Conservation (phyloP, 805 yeast genomes). For the Ogataea paraovalis region DNA sequence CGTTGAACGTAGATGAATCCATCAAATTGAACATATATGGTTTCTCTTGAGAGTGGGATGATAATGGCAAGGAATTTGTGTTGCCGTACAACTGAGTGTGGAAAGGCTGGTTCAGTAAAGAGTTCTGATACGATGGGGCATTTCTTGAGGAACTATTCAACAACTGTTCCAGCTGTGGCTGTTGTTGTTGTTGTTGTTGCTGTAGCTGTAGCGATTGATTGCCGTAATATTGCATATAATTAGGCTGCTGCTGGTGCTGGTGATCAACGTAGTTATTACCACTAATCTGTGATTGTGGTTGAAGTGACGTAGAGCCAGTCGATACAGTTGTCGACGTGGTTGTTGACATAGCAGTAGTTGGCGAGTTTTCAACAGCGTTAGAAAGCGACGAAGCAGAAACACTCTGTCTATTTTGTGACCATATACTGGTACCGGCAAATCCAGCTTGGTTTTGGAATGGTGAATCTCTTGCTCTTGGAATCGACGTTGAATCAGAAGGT, state of each 20-base stretch:
- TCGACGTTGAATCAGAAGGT: constrained; percentile 4
- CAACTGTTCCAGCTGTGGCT: neutral
- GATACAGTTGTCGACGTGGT: neutral
- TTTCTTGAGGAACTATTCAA: neutral
- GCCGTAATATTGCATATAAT: too few species aligned
- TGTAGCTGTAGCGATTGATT: neutral
- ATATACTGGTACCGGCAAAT: neutral
- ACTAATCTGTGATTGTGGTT: neutral
- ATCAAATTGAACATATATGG: neutral
- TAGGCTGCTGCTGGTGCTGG: neutral
- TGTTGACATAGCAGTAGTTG: neutral
- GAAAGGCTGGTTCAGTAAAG: neutral
- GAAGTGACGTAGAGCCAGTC: neutral
- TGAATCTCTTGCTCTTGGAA: constrained; percentile 2
- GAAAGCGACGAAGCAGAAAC: neutral
- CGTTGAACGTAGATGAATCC: neutral
- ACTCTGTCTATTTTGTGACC: constrained; percentile 1
- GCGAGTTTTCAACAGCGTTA: neutral
- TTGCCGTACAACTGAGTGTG: neutral
- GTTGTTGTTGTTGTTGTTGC: neutral
- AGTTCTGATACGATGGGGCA: neutral
- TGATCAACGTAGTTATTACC: neutral
- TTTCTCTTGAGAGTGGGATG: neutral
- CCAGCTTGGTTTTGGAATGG: constrained; percentile 2
- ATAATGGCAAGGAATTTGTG: neutral